Base-by-base conservation (phyloP, 1,284 basidiomycete species). In the Tremellales sp. region DNA sequence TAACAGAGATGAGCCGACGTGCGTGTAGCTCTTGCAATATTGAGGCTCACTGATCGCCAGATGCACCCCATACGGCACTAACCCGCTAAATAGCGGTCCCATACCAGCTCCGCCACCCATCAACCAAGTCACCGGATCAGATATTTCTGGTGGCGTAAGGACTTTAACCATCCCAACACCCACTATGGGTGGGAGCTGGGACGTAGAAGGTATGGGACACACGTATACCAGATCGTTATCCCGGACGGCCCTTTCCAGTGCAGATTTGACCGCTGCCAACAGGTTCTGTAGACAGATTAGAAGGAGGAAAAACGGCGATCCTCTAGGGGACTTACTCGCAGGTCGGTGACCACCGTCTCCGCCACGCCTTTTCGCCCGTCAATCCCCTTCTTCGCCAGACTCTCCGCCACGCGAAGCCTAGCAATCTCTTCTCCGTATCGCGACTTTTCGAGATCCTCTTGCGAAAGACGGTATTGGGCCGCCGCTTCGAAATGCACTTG, bases 221-320 rank as follows among this genome's bases (percentile, higher is more conserved):
- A 97, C 87, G 72, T 98, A 99, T 43, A 99, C 95, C 5, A 97
- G 76, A 68, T 97, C 88, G 64, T 99, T 99, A 70, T 98, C 95
- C 24, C 88, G 81, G 51, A 86, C 81, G 0, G 93, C 89, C 13
- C 88, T 79, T 3, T 76, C 71, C 18, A 77, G 61, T 19, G 75
- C 72, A 3, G 71, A 58, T 21, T 69, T 62, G 27, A 90, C 68
- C 29, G 82, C 82, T 37, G 78, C 83, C 60, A 86, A 80, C 16
- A 95, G 76, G 18, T 77, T 82, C 61, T 87, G 81, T 14, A 82
- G 84, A 70, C 2, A 55, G 53, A 9, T 44, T 54, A 38, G 16
- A 24, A 35, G 28, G 28, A 37, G 42, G 31, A 43, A 16, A 29
- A 8, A 18, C 16, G 10, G 18, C 40, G 13, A 44, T 29, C 14